Conservation (phyloP, 1,139 yeast species). For the Pichia cactophila region DNA sequence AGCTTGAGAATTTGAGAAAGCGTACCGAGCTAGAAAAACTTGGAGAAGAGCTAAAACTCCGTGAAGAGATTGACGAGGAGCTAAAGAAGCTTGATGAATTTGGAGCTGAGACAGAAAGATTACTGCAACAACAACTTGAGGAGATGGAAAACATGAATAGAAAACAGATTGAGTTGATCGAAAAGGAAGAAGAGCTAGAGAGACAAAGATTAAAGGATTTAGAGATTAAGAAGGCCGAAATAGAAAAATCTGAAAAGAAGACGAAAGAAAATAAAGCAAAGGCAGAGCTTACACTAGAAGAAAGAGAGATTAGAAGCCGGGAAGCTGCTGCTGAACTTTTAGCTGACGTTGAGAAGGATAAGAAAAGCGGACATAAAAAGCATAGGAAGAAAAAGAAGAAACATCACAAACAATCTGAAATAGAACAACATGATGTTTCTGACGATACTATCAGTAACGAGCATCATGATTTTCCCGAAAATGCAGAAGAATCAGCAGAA, state of each 20-base stretch:
- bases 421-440: neutral
- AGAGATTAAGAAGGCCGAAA: neutral
- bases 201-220: neutral
- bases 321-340: neutral
- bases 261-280: neutral
- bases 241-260: neutral
- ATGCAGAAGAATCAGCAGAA: too few relatives aligned
- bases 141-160: conserved; percentile 2
- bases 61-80: conserved; percentile 4
- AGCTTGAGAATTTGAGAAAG: conserved; percentile 2
- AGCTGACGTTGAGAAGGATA: neutral
- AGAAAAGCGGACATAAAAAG: neutral
- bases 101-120: neutral
- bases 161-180: conserved; percentile 1
- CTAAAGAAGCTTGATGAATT: neutral
- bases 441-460: neutral
- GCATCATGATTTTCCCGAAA: too few relatives aligned
- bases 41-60: conserved; percentile 1
- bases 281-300: neutral
- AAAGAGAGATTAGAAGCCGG: neutral
- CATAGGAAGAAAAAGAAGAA: conserved; percentile 3
- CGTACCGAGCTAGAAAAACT: neutral
- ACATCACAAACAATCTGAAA: neutral
- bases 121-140: conserved; percentile 1
- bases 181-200: conserved; percentile 3